Evolutionary conservation across 352 stramenopile genomes (phyloP).

Genomic region (Phytophthora sojae): DNA sequence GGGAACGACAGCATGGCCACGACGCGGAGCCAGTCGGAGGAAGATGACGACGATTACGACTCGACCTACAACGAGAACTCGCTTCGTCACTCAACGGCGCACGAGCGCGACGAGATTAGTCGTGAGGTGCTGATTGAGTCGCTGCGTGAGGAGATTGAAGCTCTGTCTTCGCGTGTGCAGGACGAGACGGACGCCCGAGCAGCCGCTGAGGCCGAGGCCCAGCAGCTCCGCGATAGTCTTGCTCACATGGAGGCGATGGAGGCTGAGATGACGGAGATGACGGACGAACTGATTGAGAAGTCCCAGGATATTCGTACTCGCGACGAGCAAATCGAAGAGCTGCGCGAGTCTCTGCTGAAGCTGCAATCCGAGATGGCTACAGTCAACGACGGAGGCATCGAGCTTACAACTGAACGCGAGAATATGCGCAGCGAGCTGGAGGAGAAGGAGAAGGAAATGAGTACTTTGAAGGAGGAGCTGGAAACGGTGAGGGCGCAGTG

Average conservation of each 20-base stretch:
- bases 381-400: conserved; percentile 56
- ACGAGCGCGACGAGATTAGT: conserved; percentile 68
- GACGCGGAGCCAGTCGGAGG: conserved; percentile 40
- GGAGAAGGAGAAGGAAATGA: conserved; percentile 45
- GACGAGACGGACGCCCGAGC: conserved; percentile 72
- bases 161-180: conserved; percentile 61
- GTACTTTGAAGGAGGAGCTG: conserved; percentile 47
- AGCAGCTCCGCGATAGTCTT: conserved; percentile 65
- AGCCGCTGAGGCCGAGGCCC: conserved; percentile 60
- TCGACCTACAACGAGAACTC: conserved; percentile 45
- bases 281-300: conserved; percentile 81
- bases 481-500: conserved; percentile 53
- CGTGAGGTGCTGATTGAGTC: conserved; percentile 77
- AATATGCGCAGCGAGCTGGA: conserved; percentile 43
- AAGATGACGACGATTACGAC: conserved; percentile 47
- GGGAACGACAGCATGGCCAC: conserved; percentile 45
- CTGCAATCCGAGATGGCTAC: conserved; percentile 60
- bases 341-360: conserved; percentile 52
- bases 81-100: conserved; percentile 56
- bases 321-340: conserved; percentile 67
- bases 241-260: conserved; percentile 81
- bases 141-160: conserved; percentile 71
- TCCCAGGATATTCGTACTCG: conserved; percentile 71
- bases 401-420: conserved; percentile 51
- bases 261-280: conserved; percentile 78